Conservation (phyloP, 805 yeast genomes). For the Kregervanrija pseudodelftensis region DNA sequence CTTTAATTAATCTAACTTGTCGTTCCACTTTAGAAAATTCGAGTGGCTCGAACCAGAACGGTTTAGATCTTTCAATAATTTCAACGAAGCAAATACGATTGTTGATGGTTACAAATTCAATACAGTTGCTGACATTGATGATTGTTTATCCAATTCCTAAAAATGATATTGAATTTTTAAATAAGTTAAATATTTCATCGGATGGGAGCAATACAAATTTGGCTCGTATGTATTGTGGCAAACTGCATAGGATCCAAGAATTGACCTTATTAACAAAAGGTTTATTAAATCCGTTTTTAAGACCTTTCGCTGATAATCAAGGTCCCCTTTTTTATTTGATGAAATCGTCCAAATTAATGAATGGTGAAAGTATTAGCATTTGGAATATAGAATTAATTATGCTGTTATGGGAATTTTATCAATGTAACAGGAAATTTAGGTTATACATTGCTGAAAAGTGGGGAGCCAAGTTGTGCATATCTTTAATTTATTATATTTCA, state of each 20-base stretch:
- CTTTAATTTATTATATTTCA: constrained; percentile 50
- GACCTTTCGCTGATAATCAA: constrained; percentile 30
- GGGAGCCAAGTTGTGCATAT: constrained; percentile 46
- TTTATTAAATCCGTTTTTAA: constrained; percentile 39
- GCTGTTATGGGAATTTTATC: constrained; percentile 69
- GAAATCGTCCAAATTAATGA: constrained; percentile 13
- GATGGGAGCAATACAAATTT: constrained; percentile 28
- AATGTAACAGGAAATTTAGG: constrained; percentile 58
- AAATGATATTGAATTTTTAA: constrained; percentile 31
- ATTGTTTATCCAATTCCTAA: constrained; percentile 58
- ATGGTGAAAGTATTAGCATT: constrained; percentile 20
- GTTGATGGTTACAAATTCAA: constrained; percentile 43
- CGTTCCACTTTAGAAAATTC: constrained; percentile 36
- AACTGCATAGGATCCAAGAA: constrained; percentile 49
- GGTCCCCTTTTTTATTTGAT: constrained; percentile 21
- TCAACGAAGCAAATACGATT: constrained; percentile 35
- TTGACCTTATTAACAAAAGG: constrained; percentile 41
- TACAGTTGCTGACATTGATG: constrained; percentile 57
- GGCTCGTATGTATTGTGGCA: constrained; percentile 45
- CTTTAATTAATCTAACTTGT: constrained; percentile 59
- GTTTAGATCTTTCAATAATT: constrained; percentile 29
- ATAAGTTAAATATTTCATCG: constrained; percentile 29
- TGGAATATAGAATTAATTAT: constrained; percentile 56
- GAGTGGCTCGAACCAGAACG: constrained; percentile 21
- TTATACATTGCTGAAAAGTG: constrained; percentile 33